Evolutionary conservation across 352 stramenopile species (phyloP).

Genomic region (Peronospora tabacina): DNA sequence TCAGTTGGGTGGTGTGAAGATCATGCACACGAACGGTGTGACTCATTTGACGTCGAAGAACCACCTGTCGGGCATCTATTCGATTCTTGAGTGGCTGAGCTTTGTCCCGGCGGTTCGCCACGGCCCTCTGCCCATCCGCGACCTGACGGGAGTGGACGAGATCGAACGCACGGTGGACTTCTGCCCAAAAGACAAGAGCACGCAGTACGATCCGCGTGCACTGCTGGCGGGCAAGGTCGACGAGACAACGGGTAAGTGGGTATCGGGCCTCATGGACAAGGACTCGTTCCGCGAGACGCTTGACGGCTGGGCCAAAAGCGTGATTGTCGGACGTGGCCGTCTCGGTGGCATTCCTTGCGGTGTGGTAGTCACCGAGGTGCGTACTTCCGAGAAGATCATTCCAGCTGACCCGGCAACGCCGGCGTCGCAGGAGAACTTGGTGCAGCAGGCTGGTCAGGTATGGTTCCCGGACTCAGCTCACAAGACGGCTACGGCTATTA

Average conservation of each 20-base stretch:
- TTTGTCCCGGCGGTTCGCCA: conserved; percentile 93
- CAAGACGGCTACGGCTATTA: conserved; percentile 99
- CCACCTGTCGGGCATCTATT: conserved; percentile 93
- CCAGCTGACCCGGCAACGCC: conserved; percentile 97
- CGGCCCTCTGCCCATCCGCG: conserved; percentile 68
- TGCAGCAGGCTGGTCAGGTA: conserved; percentile 98
- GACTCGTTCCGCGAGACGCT: conserved; percentile 98
- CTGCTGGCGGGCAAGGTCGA: conserved; percentile 86
- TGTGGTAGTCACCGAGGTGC: conserved; percentile 98
- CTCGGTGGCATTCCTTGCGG: conserved; percentile 98
- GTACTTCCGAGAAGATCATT: conserved; percentile 94
- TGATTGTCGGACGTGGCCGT: conserved; percentile 95
- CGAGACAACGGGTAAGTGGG: conserved; percentile 71
- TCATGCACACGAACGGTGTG: conserved; percentile 99
- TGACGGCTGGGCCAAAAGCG: conserved; percentile 98
- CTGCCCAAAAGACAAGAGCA: conserved; percentile 85
- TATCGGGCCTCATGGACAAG: conserved; percentile 96
- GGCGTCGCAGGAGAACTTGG: conserved; percentile 93
- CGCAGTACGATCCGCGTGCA: conserved; percentile 93
- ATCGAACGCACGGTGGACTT: conserved; percentile 90
- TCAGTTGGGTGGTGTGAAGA: conserved; percentile 97
- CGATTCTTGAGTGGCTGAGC: conserved; percentile 97
- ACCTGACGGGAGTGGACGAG: conserved; percentile 72
- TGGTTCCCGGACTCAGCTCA: conserved; percentile 99
- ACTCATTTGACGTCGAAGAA: conserved; percentile 96